Conservation (phyloP, 1,284 basidiomycete genomes). For the Puccinia triticina region DNA sequence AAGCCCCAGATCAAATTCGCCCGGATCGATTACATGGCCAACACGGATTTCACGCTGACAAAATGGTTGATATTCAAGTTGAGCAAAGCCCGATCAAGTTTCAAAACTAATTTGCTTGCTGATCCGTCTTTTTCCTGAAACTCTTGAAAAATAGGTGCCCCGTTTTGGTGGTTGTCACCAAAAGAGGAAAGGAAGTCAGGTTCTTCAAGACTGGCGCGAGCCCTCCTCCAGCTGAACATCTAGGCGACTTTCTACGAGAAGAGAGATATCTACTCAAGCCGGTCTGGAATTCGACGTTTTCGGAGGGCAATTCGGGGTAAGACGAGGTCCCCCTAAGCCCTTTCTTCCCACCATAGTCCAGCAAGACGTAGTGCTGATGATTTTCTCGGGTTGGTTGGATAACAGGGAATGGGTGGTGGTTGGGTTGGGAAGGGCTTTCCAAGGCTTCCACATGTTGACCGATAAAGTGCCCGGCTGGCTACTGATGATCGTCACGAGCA, state of each 20-base stretch:
- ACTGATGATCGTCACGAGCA: slow-evolving; percentile 44
- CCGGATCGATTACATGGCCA: slow-evolving; percentile 49
- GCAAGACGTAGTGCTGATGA: not conserved
- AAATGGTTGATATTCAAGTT: slow-evolving; percentile 52
- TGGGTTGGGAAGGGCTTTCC: slow-evolving; percentile 17
- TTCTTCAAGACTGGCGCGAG: slow-evolving; percentile 54
- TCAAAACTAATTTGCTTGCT: not conserved
- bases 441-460: slow-evolving; percentile 31
- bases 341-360: not conserved
- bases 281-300: slow-evolving; percentile 45
- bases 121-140: not conserved
- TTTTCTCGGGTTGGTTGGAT: not conserved
- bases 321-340: not conserved
- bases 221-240: slow-evolving; percentile 47
- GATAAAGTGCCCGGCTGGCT: slow-evolving; percentile 46
- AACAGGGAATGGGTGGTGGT: slow-evolving; percentile 42
- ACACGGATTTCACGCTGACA: slow-evolving; percentile 43
- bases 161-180: slow-evolving; percentile 54
- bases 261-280: slow-evolving; percentile 33
- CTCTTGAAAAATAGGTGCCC: slow-evolving; percentile 52
- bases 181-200: slow-evolving; percentile 52
- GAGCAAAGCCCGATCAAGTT: not conserved
- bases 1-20: slow-evolving; percentile 41
- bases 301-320: slow-evolving; percentile 36
- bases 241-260: slow-evolving; percentile 37